Evolutionary conservation across 2,329 filamentous ascomycete genomes (phyloP).

Genomic region (Penicillium sp.): DNA sequence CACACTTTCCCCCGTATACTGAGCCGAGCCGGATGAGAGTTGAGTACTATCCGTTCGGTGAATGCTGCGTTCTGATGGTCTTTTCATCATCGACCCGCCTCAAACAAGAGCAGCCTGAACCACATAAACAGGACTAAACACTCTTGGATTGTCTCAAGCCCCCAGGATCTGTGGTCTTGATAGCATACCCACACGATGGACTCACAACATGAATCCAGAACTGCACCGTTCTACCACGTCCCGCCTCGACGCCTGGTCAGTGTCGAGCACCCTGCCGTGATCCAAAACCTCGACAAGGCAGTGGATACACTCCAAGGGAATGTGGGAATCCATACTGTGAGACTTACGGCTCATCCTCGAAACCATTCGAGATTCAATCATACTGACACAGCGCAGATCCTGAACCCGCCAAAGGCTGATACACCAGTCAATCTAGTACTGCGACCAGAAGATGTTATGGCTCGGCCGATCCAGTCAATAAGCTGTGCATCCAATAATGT

Average conservation of each 20-base stretch:
- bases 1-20: too few relatives aligned
- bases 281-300: slow-evolving; percentile 61
- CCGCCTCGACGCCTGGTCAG: slow-evolving; percentile 53
- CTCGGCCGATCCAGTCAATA: slow-evolving; percentile 72
- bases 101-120: background rate
- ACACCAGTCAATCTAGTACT: slow-evolving; percentile 65
- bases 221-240: slow-evolving; percentile 49
- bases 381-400: slow-evolving; percentile 35
- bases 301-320: slow-evolving; percentile 59
- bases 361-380: background rate
- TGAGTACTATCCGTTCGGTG: background rate
- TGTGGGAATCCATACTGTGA: slow-evolving; percentile 49
- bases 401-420: slow-evolving; percentile 45
- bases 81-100: background rate
- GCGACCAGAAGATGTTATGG: slow-evolving; percentile 71
- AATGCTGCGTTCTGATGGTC: background rate
- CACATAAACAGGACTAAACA: background rate
- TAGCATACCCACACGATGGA: slow-evolving; percentile 18
- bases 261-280: slow-evolving; percentile 63
- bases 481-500: slow-evolving; percentile 75
- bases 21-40: background rate
- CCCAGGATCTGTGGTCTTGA: background rate
- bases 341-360: background rate
- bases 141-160: background rate
- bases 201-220: slow-evolving; percentile 21